A percentile compares a stretch with the other conserved stretches of the same genome.
Conservation (phyloP, 306 rosid species). For the Comarum palustre region DNA sequence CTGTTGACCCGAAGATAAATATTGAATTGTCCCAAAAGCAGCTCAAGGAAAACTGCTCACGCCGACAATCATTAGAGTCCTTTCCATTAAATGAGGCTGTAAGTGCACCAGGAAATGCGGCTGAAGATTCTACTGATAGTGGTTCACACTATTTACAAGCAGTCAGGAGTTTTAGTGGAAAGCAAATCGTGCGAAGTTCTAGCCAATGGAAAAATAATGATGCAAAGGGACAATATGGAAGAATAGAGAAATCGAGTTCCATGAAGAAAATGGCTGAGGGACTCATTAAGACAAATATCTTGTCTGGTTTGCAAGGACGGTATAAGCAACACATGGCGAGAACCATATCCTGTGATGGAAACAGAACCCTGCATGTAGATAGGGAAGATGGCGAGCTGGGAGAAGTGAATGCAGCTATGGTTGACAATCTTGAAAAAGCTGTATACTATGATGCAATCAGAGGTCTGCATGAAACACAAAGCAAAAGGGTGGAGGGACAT, state of each 20-base stretch:
- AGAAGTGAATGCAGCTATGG: constrained; percentile 12
- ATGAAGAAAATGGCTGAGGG: constrained; percentile 24
- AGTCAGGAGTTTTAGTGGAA: constrained; percentile 25
- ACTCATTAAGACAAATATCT: constrained; percentile 9
- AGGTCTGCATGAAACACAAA: too few species aligned
- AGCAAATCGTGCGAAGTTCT: constrained; percentile 25
- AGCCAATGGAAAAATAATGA: constrained; percentile 12
- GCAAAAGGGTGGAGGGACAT: too few species aligned
- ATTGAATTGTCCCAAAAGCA: constrained; percentile 40
- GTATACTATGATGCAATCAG: too few species aligned
- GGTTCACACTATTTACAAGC: constrained; percentile 25
- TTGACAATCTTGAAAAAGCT: too few species aligned
- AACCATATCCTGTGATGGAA: constrained; percentile 30
- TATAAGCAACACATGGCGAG: constrained; percentile 30
- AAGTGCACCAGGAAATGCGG: constrained; percentile 49
- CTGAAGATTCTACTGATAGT: constrained; percentile 41
- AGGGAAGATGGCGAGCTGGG: constrained; percentile 29
- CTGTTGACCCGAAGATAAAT: constrained; percentile 33
- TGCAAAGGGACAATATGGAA: constrained; percentile 21
- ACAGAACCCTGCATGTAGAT: constrained; percentile 27
- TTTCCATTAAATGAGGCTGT: constrained; percentile 43
- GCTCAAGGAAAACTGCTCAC: constrained; percentile 43
- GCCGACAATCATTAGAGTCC: constrained; percentile 53
- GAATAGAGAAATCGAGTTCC: constrained; percentile 27
- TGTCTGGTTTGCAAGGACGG: constrained; percentile 19